Base-by-base conservation (phyloP, 257 asterid species). In the Gentiana dahurica region DNA sequence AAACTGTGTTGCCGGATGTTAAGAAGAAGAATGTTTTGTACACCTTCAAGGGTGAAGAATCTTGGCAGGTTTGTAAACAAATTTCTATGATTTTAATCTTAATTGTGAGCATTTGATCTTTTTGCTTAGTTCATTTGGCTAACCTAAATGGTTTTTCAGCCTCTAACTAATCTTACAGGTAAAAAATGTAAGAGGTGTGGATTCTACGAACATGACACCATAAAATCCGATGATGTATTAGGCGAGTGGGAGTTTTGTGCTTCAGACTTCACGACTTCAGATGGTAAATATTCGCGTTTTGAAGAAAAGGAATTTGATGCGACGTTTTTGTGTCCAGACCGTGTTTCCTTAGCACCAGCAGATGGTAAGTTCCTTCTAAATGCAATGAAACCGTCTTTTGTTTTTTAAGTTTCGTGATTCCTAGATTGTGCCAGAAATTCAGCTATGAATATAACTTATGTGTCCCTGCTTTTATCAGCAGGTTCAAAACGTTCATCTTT, bases 191-290 rank as follows among this genome's bases (percentile, higher is more conserved):
- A 83, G 67, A 82, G 95, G 0, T 89, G 97, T 60, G 95, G 97
- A 51, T 32, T 89, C 58, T 89, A 83, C 51, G 97, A 85, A 76
- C 62, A 76, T 66, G 92, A 83, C 69, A 54, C 79, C n/a, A 36
- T 89, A 54, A 72, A 57, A 56, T 41, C 87, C 43, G 83, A 76
- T 2, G 85, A 76, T 58, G 74, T 74, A 52, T 78, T 83, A 55
- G 94, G 83, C 47, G 95, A 89, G 63, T 89, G 97, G 95, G 97
- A 89, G 72, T 64, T 86, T 13, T 89, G 95, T 66, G 78, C 89
- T 3, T 77, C 89, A 54, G 94, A 81, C 71, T 89, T 89, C 78
- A 69, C 70, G 10, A 55, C 52, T 54, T 39, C 80, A 49, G 75
- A 78, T 63, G 92, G 95, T 11, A 63, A 58, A 55, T 72, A 69